Evolutionary conservation across 176 grass and related monocot genomes (phyloP).

Genomic region (Zizania latifolia): DNA sequence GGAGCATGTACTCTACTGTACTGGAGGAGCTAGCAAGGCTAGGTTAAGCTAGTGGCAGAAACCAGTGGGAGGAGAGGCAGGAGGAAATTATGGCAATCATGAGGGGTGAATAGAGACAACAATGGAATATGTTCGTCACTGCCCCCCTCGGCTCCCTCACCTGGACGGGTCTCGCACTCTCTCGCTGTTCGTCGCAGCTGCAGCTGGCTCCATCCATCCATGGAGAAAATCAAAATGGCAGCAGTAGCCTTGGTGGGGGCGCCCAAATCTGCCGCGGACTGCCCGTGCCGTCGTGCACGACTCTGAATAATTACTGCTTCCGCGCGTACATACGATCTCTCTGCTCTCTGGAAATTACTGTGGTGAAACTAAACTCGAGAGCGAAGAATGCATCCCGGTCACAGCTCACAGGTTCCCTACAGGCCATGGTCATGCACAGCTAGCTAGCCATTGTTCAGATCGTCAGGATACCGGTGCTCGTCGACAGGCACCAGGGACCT

Average conservation of each 20-base stretch:
- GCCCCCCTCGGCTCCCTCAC: constrained; percentile 3
- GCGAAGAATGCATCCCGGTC: too few species aligned
- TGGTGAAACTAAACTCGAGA: too few species aligned
- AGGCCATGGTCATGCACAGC: too few species aligned
- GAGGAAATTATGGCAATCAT: constrained; percentile 17
- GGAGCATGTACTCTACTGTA: background rate
- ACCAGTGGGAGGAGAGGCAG: background rate
- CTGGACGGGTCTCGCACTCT: background rate
- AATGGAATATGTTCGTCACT: constrained; percentile 13
- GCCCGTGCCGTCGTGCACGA: constrained; percentile 12
- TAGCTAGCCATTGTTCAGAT: background rate
- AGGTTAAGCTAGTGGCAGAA: background rate
- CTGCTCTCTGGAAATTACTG: background rate
- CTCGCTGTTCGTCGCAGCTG: background rate
- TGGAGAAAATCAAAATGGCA: too few species aligned
- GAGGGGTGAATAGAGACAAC: constrained; percentile 13
- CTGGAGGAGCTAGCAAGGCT: background rate
- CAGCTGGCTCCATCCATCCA: too few species aligned
- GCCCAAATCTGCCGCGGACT: constrained; percentile 11
- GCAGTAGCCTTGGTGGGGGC: background rate
- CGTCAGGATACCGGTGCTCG: too few species aligned
- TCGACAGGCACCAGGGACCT: too few species aligned
- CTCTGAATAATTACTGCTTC: constrained; percentile 4
- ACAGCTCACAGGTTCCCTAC: too few species aligned
- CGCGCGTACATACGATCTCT: too few species aligned